Evolutionary conservation across 176 grass and related monocot genomes (phyloP).

Genomic region (Aegilops tauschii): DNA sequence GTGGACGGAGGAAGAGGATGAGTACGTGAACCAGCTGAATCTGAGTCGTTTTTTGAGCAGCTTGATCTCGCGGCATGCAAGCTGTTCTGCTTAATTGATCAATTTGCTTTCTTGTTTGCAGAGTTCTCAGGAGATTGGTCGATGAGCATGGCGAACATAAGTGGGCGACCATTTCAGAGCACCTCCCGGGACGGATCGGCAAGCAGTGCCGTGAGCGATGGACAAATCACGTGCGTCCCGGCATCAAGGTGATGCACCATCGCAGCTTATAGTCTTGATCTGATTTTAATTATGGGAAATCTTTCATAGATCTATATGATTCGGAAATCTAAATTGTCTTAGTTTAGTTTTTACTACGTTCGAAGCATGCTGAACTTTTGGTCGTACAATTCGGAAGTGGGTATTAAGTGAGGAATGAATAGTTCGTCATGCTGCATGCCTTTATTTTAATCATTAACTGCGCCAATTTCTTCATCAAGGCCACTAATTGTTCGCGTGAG

Average conservation of each 20-base stretch:
- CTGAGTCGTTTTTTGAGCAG: background rate
- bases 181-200: conserved; percentile 59
- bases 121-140: conserved; percentile 55
- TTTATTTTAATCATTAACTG: too few relatives aligned
- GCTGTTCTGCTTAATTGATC: background rate
- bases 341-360: background rate
- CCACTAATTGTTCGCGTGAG: background rate
- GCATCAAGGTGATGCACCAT: conserved; percentile 57
- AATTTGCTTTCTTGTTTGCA: conserved; percentile 1
- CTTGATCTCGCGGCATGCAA: background rate
- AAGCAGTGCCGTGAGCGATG: conserved; percentile 87
- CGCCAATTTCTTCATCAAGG: too few relatives aligned
- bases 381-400: background rate
- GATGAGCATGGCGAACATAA: conserved; percentile 43
- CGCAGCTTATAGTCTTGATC: background rate
- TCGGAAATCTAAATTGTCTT: background rate
- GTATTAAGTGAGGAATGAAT: background rate
- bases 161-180: conserved; percentile 62
- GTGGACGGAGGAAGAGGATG: conserved; percentile 68
- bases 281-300: background rate
- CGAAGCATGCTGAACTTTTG: background rate
- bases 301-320: background rate
- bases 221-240: conserved; percentile 70
- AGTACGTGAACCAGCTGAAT: conserved; percentile 25
- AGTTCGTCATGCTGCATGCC: too few relatives aligned